A percentile compares a stretch with the other conserved stretches of the same genome.
phyloP scores from a whole-genome alignment of 495 filamentous ascomycete genomes.

The Collariella sp. region DNA sequence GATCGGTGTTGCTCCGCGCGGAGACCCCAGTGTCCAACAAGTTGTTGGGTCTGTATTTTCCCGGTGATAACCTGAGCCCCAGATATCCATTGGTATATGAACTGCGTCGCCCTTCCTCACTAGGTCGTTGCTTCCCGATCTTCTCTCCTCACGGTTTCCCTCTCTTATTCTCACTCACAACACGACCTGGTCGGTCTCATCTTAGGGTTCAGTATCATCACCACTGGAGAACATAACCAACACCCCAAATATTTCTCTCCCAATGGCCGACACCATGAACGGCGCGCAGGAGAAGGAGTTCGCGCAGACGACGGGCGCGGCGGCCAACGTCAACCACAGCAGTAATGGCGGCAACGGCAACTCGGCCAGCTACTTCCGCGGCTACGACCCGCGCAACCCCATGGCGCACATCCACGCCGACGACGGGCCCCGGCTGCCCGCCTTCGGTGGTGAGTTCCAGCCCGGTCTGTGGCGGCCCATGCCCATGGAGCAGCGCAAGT shows the following conservation, averaged over 20 bases:
- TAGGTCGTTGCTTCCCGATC: not conserved
- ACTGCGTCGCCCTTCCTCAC: not conserved
- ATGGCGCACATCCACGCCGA: conserved; percentile 60
- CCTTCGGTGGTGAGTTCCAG: conserved; percentile 95
- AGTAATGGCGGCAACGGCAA: conserved; percentile 21
- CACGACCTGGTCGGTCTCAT: not conserved
- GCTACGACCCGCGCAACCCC: conserved; percentile 56
- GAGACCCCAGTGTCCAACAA: conserved; percentile 3
- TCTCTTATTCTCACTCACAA: not conserved
- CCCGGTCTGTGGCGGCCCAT: conserved; percentile 79
- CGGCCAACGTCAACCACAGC: conserved; percentile 9
- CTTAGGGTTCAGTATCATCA: not conserved
- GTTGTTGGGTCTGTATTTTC: not conserved
- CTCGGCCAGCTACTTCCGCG: conserved; percentile 18
- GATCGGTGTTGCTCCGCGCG: not conserved
- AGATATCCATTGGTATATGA: too few species aligned
- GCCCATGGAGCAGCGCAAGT: conserved; percentile 65
- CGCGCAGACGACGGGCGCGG: conserved; percentile 19
- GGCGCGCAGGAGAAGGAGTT: conserved; percentile 26
- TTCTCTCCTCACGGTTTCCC: not conserved
- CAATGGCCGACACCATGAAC: conserved; percentile 14
- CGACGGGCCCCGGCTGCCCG: conserved; percentile 54
- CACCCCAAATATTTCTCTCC: not conserved
- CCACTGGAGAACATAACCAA: not conserved
- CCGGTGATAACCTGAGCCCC: not conserved